Base-by-base conservation (phyloP, 139 green algal species). In the Choricystis sp. region DNA sequence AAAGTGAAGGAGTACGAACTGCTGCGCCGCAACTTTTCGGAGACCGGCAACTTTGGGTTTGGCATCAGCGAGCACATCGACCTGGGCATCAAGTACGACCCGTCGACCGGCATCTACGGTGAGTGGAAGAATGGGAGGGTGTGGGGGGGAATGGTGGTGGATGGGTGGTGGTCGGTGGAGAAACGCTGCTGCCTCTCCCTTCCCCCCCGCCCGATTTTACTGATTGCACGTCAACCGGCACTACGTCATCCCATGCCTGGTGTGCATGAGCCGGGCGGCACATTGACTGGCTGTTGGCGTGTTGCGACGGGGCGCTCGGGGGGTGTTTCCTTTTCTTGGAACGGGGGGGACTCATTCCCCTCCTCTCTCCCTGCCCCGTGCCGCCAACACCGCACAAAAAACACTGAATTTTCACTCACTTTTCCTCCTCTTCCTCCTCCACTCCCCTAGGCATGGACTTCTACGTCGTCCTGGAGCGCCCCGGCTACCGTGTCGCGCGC, bases 1-100 rank as follows among this genome's bases (percentile, higher is more conserved):
- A 98, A 98, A 83, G 94, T 99, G 63, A 96, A 95, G 84, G 94
- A 99, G 79, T 99, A 96, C 66, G 94, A 99, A 85, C 86, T 99
- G 20, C 69, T 97, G 28, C 80, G 89, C 62, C 85, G 78, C 66
- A 99, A 99, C 81, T 99, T 99, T 83, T 91, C 79, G 24, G 83
- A 90, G 40, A 89, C 80, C 31, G 93, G 93, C 71, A 96, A 95
- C 80, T 96, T 96, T 79, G 89, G 87, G 31, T 95, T 96, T 69
- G 89, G 88, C 69, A 95, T 96, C 78, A 81, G 73, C 30, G 94
- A 99, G 85, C 94, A 99, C 85, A 99, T 99, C 72, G 94, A 99
- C 63, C 80, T 99, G 73, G 94, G 94, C 66, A 97, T 99, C 82
- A 99, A 99, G 85, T 99, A 99, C 74, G 94, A 99, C 74, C 94